A percentile compares a stretch with the other conserved stretches of the same genome.
phyloP scores from a whole-genome alignment of 1,284 basidiomycete species.

The Ceratobasidium sp. region DNA sequence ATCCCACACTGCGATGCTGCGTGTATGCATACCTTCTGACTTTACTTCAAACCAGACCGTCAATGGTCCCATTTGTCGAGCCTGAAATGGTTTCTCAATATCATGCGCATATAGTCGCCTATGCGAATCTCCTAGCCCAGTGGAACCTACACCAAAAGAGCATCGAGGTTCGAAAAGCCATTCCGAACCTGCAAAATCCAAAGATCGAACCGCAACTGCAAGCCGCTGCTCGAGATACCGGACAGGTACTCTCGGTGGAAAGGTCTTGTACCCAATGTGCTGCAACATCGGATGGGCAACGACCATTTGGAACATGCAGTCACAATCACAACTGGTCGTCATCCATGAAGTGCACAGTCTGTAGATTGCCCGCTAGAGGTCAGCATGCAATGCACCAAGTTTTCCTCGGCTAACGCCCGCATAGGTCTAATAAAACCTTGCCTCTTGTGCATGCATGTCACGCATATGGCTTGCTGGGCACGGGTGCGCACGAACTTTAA shows the following conservation, averaged over 20 bases:
- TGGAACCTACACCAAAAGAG: conserved; percentile 45
- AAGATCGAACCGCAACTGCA: conserved; percentile 15
- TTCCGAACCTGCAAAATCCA: conserved; percentile 33
- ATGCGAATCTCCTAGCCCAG: conserved; percentile 46
- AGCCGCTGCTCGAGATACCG: conserved; percentile 26
- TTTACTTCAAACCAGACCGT: conserved; percentile 8
- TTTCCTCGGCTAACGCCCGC: background rate
- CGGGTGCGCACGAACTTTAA: conserved; percentile 29
- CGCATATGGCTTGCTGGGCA: conserved; percentile 47
- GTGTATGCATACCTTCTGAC: background rate
- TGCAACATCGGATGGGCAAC: conserved; percentile 37
- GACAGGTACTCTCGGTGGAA: conserved; percentile 25
- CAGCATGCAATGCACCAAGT: background rate
- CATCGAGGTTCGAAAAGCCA: conserved; percentile 39
- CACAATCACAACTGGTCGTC: conserved; percentile 35
- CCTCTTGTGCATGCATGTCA: conserved; percentile 48
- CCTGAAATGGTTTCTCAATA: conserved; percentile 19
- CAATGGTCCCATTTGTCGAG: conserved; percentile 43
- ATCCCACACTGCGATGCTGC: background rate
- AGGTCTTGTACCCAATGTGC: conserved; percentile 5
- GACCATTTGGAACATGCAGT: conserved; percentile 23
- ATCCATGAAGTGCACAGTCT: conserved; percentile 47
- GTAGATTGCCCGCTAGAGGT: conserved; percentile 47
- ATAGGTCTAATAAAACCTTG: conserved; percentile 46
- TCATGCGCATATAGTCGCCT: conserved; percentile 47